Conservation (phyloP, 1,284 basidiomycete genomes). For the Trichosporon ovoides region DNA sequence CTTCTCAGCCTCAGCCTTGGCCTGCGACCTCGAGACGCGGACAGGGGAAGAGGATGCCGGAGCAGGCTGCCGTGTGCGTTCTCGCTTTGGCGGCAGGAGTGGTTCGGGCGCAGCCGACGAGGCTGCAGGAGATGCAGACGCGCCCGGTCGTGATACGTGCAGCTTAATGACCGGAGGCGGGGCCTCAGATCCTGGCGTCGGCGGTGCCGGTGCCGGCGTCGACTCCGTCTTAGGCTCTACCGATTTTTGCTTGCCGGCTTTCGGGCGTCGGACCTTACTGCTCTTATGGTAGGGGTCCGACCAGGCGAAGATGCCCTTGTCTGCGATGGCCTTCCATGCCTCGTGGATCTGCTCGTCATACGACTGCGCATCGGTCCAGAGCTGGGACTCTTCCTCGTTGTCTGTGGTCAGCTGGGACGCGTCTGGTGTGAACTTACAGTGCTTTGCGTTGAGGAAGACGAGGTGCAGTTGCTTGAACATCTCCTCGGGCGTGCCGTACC, state of each 20-base stretch:
- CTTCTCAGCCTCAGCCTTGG: slow-evolving; percentile 1
- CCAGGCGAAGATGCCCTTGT: slow-evolving; percentile 23
- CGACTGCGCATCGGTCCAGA: slow-evolving; percentile 41
- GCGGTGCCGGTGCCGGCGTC: not conserved
- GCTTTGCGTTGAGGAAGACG: slow-evolving; percentile 48
- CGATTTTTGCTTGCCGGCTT: slow-evolving; percentile 7
- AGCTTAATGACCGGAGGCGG: slow-evolving; percentile 17
- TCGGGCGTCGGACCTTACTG: not conserved
- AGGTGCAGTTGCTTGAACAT: slow-evolving; percentile 46
- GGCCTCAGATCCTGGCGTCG: slow-evolving; percentile 1
- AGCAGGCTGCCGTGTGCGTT: not conserved
- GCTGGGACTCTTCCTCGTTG: slow-evolving; percentile 43
- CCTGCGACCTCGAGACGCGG: not conserved
- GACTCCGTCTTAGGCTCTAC: slow-evolving; percentile 9
- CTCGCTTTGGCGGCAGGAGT: not conserved
- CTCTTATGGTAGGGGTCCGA: slow-evolving; percentile 21
- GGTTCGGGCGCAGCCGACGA: not conserved
- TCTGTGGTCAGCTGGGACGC: slow-evolving; percentile 24
- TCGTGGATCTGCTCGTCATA: slow-evolving; percentile 37
- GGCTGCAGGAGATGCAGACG: not conserved
- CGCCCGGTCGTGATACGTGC: slow-evolving; percentile 8
- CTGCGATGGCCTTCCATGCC: slow-evolving; percentile 29
- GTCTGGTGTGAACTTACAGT: slow-evolving; percentile 31
- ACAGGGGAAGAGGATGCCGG: not conserved
- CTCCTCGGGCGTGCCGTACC: slow-evolving; percentile 33